phyloP scores from a whole-genome alignment of 164 flowering plant species.

The Tinospora cordifolia region DNA sequence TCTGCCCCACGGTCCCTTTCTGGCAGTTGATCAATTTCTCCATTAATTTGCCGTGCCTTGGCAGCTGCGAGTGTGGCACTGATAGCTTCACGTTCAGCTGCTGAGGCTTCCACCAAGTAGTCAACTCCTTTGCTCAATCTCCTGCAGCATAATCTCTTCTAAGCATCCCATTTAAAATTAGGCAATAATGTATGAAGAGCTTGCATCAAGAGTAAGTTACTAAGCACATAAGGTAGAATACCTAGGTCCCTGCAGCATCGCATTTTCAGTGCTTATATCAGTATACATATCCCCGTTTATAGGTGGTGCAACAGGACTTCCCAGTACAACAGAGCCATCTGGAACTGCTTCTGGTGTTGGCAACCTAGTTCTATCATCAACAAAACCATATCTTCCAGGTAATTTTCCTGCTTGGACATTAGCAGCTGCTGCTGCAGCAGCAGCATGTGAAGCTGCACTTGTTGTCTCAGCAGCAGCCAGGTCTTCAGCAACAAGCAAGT shows the following conservation, averaged over 20 bases:
- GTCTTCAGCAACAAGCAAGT: constrained; percentile 95
- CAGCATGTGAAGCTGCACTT: constrained; percentile 92
- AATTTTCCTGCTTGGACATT: constrained; percentile 55
- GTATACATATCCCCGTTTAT: constrained; percentile 88
- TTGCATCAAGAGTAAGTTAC: too few species aligned
- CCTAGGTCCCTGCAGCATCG: constrained; percentile 74
- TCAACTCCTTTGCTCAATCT: constrained; percentile 88
- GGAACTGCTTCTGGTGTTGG: constrained; percentile 42
- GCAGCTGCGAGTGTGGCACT: constrained; percentile 94
- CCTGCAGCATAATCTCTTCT: constrained; percentile 34
- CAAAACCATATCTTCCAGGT: constrained; percentile 56
- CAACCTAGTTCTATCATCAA: constrained; percentile 64
- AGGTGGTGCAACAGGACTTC: constrained; percentile 95
- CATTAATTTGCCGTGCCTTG: constrained; percentile 89
- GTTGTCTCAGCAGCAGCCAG: constrained; percentile 96
- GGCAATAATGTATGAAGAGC: background rate
- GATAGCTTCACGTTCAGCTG: constrained; percentile 98
- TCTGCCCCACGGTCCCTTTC: constrained; percentile 90
- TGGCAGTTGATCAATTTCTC: constrained; percentile 72
- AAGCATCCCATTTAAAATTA: constrained; percentile 1
- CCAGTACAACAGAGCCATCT: constrained; percentile 91
- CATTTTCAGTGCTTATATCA: constrained; percentile 93
- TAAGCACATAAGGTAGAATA: constrained; percentile 15
- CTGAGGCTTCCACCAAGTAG: constrained; percentile 93
- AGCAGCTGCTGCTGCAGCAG: constrained; percentile 80